Conservation (phyloP, 2,329 filamentous ascomycete genomes). For the Exophiala oligosperma region DNA sequence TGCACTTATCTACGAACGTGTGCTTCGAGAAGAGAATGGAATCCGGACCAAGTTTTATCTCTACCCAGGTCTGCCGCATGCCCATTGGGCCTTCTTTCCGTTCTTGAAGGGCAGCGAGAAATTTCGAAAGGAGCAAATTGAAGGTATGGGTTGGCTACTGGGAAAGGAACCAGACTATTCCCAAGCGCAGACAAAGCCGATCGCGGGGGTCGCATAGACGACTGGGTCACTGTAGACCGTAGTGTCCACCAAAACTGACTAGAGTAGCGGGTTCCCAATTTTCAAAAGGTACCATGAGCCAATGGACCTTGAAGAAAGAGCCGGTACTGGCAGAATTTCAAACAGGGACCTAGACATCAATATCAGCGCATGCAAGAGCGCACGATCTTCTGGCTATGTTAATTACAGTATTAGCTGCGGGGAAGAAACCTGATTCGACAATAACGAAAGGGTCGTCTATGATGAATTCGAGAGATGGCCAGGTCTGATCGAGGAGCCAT, state of each 20-base stretch:
- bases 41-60: constrained; percentile 33
- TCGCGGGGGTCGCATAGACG: background rate
- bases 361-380: too few species aligned
- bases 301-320: too few species aligned
- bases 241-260: background rate
- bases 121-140: constrained; percentile 27
- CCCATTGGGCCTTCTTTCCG: constrained; percentile 32
- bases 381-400: too few species aligned
- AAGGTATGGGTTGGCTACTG: constrained; percentile 25
- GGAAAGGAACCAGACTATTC: constrained; percentile 11
- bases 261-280: background rate
- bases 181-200: background rate
- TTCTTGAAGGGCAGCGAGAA: constrained; percentile 27
- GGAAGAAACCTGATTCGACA: too few species aligned
- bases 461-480: too few species aligned
- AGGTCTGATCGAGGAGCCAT: too few species aligned
- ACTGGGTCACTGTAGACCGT: background rate
- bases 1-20: constrained; percentile 26
- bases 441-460: too few species aligned
- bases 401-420: too few species aligned
- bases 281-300: too few species aligned
- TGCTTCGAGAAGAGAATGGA: constrained; percentile 24
- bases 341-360: too few species aligned
- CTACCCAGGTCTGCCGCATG: constrained; percentile 37
- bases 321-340: too few species aligned